Evolutionary conservation across 805 yeast genomes (phyloP).

Genomic region (Wickerhamomyces alni): DNA sequence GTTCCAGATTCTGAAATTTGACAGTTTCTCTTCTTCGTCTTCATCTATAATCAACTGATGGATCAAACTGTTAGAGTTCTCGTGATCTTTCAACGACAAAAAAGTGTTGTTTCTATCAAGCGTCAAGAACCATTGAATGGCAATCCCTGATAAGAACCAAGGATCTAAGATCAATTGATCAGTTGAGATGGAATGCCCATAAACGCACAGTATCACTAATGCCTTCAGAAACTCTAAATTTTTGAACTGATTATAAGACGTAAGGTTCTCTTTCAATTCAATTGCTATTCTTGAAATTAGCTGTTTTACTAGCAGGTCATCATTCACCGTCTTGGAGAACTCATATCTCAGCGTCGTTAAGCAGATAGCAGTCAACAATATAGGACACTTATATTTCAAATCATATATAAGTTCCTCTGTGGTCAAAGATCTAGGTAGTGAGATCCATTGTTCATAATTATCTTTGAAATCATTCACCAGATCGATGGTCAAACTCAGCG

Average conservation of each 20-base stretch:
- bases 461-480: constrained; percentile 55
- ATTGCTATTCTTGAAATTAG: constrained; percentile 1
- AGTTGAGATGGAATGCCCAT: constrained; percentile 55
- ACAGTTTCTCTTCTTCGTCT: constrained; percentile 37
- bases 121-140: constrained; percentile 55
- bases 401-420: constrained; percentile 43
- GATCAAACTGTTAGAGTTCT: constrained; percentile 5
- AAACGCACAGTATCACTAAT: constrained; percentile 56
- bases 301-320: constrained; percentile 10
- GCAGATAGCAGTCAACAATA: constrained; percentile 64
- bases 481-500: constrained; percentile 40
- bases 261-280: constrained; percentile 36
- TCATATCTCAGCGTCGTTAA: constrained; percentile 52
- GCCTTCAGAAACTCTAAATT: constrained; percentile 63
- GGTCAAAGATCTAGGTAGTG: constrained; percentile 51
- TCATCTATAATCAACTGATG: constrained; percentile 19
- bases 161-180: constrained; percentile 53
- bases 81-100: constrained; percentile 10
- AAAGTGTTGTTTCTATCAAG: constrained; percentile 31
- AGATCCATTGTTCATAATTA: constrained; percentile 73
- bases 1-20: constrained; percentile 63
- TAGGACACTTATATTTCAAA: constrained; percentile 46
- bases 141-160: constrained; percentile 64
- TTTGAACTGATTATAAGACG: constrained; percentile 39
- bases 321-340: constrained; percentile 6